Conservation (phyloP, 345 rosid genomes). For the Populus simonii region DNA sequence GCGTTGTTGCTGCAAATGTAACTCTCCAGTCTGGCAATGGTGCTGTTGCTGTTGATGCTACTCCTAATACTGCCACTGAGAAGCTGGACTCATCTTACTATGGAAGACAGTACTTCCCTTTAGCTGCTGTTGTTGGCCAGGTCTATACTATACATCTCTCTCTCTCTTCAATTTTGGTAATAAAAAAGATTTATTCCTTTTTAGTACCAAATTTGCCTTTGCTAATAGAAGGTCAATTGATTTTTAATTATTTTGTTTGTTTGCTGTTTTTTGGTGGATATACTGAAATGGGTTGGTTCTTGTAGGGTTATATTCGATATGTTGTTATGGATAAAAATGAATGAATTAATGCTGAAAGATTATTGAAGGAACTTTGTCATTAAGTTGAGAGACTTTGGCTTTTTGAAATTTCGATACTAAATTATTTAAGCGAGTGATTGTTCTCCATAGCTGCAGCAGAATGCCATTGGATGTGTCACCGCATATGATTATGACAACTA, state of each 20-base stretch:
- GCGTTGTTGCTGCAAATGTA: slow-evolving; percentile 15
- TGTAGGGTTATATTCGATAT: background rate
- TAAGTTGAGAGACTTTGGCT: background rate
- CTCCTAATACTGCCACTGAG: background rate
- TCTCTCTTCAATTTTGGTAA: background rate
- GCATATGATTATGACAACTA: background rate
- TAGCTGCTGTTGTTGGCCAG: slow-evolving; percentile 96
- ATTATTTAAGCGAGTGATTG: background rate
- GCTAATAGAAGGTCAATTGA: background rate
- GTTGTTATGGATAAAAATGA: background rate
- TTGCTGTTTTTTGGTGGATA: background rate
- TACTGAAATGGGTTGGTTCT: background rate
- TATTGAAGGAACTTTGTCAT: background rate
- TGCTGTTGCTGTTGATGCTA: slow-evolving; percentile 22
- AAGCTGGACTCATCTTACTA: slow-evolving; percentile 36
- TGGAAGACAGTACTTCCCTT: slow-evolving; percentile 77
- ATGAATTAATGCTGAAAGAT: background rate
- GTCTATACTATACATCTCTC: slow-evolving; percentile 27
- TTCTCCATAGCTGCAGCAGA: background rate
- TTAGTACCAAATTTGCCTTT: background rate
- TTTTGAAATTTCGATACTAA: background rate
- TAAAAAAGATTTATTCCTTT: background rate
- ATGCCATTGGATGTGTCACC: background rate
- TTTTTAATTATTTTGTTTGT: background rate
- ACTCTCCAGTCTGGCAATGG: slow-evolving; percentile 54